These are phyloP conservation scores for Phaffia rhodozyma DNA, from an alignment of 1,284 basidiomycete species.

Conservation along the genomic window DNA sequence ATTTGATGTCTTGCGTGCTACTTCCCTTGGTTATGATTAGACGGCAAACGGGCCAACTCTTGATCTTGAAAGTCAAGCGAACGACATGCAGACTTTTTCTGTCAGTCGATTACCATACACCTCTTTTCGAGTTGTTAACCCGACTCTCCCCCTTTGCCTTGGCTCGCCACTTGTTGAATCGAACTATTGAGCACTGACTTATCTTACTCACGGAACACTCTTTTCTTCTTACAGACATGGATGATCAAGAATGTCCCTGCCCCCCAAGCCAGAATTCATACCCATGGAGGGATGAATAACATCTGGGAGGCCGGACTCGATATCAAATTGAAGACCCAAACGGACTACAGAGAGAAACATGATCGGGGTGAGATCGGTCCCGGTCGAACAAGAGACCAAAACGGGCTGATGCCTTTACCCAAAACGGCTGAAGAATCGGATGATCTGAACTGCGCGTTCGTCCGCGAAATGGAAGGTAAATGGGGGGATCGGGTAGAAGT, in stretches of 20 bases:
- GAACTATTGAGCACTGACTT: neutral
- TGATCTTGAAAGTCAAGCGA: constrained; percentile 9
- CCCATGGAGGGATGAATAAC: neutral
- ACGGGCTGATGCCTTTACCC: neutral
- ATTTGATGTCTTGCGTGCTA: neutral
- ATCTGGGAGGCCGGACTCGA: neutral
- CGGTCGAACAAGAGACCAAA: neutral
- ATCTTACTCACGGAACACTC: too few relatives aligned
- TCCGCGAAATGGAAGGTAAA: constrained; percentile 3
- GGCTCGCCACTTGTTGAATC: neutral
- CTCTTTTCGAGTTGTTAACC: too few relatives aligned
- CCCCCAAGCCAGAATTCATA: too few relatives aligned
- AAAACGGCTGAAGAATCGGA: neutral
- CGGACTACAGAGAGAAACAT: neutral
- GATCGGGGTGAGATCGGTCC: neutral
- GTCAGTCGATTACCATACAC: neutral
- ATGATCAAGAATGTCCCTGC: neutral
- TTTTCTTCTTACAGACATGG: neutral
- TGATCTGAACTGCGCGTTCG: neutral
- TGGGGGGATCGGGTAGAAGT: constrained; percentile 4
- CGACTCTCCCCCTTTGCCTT: neutral
- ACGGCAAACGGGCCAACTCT: neutral
- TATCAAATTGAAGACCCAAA: neutral
- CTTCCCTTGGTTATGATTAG: too few relatives aligned
- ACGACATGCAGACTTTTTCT: constrained; percentile 5